Evolutionary conservation across 2,329 filamentous ascomycete species (phyloP).

Genomic region (Magnaporthiopsis rhizophila): DNA sequence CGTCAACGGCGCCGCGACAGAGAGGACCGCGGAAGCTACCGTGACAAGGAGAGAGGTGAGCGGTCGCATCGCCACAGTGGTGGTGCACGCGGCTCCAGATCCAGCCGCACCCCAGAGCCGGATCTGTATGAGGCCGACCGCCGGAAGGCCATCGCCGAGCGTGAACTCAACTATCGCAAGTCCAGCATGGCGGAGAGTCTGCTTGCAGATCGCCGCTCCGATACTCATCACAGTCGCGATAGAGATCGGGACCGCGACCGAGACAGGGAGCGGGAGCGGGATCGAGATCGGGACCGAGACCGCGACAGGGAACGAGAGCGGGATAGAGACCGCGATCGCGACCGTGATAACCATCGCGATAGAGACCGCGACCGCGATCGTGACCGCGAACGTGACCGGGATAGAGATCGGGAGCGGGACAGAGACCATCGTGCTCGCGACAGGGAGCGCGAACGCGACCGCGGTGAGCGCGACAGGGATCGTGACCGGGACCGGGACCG

Average conservation of each 20-base stretch:
- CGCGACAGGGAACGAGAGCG: conserved; percentile 26
- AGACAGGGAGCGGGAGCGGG: conserved; percentile 21
- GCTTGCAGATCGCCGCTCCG: conserved; percentile 39
- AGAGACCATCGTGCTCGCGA: conserved; percentile 23
- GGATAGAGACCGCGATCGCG: conserved; percentile 25
- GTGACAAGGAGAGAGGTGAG: conserved; percentile 57
- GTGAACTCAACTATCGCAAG: conserved; percentile 89
- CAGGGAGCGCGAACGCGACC: conserved; percentile 24
- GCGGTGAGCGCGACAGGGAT: conserved; percentile 23
- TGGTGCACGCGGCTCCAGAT: conserved; percentile 42
- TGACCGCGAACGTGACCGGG: conserved; percentile 22
- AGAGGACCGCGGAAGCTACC: conserved; percentile 45
- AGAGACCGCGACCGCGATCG: conserved; percentile 28
- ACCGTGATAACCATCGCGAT: conserved; percentile 35
- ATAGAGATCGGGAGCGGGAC: conserved; percentile 27
- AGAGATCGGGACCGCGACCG: conserved; percentile 14
- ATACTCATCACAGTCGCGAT: conserved; percentile 15
- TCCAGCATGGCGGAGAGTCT: conserved; percentile 59
- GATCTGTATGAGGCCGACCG: conserved; percentile 95
- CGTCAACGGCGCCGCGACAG: conserved; percentile 51
- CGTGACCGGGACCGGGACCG: conserved; percentile 28
- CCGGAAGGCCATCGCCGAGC: conserved; percentile 84
- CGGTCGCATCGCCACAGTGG: conserved; percentile 52
- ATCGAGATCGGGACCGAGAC: conserved; percentile 26
- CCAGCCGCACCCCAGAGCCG: conserved; percentile 81